phyloP scores from a whole-genome alignment of 257 asterid genomes.

The Plantago elongata region DNA sequence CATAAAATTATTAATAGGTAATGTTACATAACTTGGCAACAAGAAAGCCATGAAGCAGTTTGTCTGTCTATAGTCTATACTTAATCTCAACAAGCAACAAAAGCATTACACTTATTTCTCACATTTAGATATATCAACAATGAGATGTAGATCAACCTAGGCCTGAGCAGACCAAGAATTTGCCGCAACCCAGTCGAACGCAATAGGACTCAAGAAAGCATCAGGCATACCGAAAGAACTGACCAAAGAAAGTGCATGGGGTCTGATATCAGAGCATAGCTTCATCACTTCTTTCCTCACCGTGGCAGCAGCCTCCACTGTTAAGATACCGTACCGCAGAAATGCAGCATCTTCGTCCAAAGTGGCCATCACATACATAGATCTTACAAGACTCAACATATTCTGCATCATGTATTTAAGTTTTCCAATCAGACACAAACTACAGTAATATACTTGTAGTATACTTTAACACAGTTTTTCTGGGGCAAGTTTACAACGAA shows the following conservation, averaged over 20 bases:
- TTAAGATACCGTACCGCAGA: conserved; percentile 73
- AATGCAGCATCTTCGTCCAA: conserved; percentile 88
- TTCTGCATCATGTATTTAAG: conserved; percentile 40
- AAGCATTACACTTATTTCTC: no score
- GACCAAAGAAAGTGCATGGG: conserved; percentile 77
- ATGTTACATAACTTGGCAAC: no score
- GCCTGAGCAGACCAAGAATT: conserved; percentile 50
- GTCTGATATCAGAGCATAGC: conserved; percentile 73
- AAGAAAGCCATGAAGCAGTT: no score
- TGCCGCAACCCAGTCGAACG: conserved; percentile 88
- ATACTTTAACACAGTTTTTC: background rate
- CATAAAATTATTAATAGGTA: no score
- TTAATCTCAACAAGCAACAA: no score
- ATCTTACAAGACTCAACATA: conserved; percentile 58
- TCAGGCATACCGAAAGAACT: conserved; percentile 81
- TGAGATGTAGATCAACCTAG: conserved; percentile 13
- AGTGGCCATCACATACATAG: conserved; percentile 52
- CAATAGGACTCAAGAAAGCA: conserved; percentile 83
- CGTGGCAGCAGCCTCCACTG: conserved; percentile 50
- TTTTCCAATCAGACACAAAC: background rate
- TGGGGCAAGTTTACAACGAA: background rate
- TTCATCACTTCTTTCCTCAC: conserved; percentile 69
- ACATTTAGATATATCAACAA: background rate
- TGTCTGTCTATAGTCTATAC: no score
- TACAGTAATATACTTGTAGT: background rate